A percentile compares a stretch with the other conserved stretches of the same genome.
Evolutionary conservation across 306 rosid genomes (phyloP).

Genomic region (Corylus avellana): DNA sequence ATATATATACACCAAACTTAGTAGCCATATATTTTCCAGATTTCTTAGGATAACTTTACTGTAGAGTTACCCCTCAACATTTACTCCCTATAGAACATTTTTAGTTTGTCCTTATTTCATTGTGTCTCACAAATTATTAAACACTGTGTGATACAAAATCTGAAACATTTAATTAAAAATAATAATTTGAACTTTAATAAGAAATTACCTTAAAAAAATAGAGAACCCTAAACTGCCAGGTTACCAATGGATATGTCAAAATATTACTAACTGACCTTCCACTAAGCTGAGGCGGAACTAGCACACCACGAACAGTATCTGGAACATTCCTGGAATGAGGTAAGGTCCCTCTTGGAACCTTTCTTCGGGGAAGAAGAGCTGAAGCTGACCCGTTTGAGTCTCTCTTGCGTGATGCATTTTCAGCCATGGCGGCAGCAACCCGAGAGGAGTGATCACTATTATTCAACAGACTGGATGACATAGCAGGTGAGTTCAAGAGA

Average conservation of each 20-base stretch:
- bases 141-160: not conserved
- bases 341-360: constrained; percentile 71
- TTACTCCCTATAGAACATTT: no score
- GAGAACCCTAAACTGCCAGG: not conserved
- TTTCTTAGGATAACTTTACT: no score
- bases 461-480: constrained; percentile 45
- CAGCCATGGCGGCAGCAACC: constrained; percentile 76
- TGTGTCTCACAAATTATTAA: not conserved
- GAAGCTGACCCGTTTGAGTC: constrained; percentile 53
- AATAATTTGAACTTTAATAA: no score
- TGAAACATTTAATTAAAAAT: no score
- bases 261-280: constrained; percentile 69
- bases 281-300: constrained; percentile 90
- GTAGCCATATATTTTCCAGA: no score
- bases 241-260: not conserved
- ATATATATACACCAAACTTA: no score
- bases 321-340: constrained; percentile 70
- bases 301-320: constrained; percentile 58
- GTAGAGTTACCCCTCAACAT: no score
- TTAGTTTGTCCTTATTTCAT: no score
- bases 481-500: constrained; percentile 65
- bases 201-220: not conserved
- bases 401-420: constrained; percentile 81
- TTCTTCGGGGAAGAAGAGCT: constrained; percentile 49
- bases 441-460: constrained; percentile 63